Conservation (phyloP, 495 filamentous ascomycete genomes). For the Durotheca rogersii region DNA sequence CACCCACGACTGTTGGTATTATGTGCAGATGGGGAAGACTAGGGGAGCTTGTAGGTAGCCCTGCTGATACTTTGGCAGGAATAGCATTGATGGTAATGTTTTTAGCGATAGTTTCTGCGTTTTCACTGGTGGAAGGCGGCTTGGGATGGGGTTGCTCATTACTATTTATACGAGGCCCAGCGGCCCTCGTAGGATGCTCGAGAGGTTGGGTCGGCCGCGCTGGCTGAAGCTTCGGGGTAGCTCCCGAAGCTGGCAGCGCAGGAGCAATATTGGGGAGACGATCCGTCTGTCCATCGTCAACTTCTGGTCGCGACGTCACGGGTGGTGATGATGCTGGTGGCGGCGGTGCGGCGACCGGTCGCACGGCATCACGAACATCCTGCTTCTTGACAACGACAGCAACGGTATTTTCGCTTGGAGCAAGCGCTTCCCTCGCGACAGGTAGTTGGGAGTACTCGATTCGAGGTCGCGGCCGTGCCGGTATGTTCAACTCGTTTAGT, state of each 20-base stretch:
- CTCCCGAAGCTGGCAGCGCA: not conserved
- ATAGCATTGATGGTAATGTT: constrained; percentile 4
- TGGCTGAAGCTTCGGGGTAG: constrained; percentile 6
- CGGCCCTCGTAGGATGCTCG: not conserved
- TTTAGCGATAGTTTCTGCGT: not conserved
- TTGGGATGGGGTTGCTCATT: constrained; percentile 8
- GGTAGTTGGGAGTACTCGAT: constrained; percentile 22
- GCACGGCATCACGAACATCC: constrained; percentile 9
- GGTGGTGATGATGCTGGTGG: not conserved
- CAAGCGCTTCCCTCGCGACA: constrained; percentile 10
- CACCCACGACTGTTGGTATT: not conserved
- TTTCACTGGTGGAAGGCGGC: constrained; percentile 1
- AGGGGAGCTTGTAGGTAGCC: not conserved
- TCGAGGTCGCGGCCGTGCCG: constrained; percentile 52
- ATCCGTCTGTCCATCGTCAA: constrained; percentile 9
- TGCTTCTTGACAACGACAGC: constrained; percentile 11
- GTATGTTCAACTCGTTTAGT: constrained; percentile 71
- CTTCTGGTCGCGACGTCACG: constrained; percentile 10
- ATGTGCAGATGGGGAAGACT: constrained; percentile 1
- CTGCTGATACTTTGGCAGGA: not conserved
- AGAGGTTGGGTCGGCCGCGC: constrained; percentile 5
- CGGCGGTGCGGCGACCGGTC: not conserved
- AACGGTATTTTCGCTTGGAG: constrained; percentile 16
- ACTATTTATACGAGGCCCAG: not conserved
- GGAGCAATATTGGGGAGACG: not conserved